Evolutionary conservation across 2,329 filamentous ascomycete genomes (phyloP).

Genomic region (Blumeriella jaapii): DNA sequence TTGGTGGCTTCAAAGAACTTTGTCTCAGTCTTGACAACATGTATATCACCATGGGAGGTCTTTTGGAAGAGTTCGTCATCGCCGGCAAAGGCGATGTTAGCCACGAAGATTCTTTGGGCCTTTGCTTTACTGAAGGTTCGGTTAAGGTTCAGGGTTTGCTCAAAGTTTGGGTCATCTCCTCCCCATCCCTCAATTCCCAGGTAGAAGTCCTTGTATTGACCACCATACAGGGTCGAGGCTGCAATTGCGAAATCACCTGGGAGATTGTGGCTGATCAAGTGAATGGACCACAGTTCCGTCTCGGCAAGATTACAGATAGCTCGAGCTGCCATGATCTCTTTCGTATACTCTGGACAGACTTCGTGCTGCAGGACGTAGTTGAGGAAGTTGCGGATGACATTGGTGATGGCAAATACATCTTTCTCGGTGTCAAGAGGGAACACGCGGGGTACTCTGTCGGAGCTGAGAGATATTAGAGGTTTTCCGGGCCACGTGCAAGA

Average conservation of each 20-base stretch:
- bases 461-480: constrained; percentile 30
- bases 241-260: constrained; percentile 77
- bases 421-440: constrained; percentile 42
- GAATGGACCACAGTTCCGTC: constrained; percentile 51
- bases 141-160: constrained; percentile 20
- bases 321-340: constrained; percentile 55
- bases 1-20: constrained; percentile 49
- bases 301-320: constrained; percentile 54
- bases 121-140: constrained; percentile 27
- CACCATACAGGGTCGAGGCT: constrained; percentile 56
- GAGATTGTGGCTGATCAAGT: constrained; percentile 39
- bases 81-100: constrained; percentile 33
- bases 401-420: constrained; percentile 47
- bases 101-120: constrained; percentile 33
- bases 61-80: constrained; percentile 25
- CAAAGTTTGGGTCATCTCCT: constrained; percentile 11
- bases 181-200: constrained; percentile 10
- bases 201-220: constrained; percentile 24
- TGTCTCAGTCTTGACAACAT: constrained; percentile 36
- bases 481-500: not conserved
- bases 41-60: constrained; percentile 27
- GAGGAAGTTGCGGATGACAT: constrained; percentile 73
- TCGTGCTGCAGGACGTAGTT: constrained; percentile 77
- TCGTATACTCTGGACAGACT: constrained; percentile 70
- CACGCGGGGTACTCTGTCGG: constrained; percentile 42